phyloP scores from a whole-genome alignment of 2,329 filamentous ascomycete species.

The Hypocrella siamensis region DNA sequence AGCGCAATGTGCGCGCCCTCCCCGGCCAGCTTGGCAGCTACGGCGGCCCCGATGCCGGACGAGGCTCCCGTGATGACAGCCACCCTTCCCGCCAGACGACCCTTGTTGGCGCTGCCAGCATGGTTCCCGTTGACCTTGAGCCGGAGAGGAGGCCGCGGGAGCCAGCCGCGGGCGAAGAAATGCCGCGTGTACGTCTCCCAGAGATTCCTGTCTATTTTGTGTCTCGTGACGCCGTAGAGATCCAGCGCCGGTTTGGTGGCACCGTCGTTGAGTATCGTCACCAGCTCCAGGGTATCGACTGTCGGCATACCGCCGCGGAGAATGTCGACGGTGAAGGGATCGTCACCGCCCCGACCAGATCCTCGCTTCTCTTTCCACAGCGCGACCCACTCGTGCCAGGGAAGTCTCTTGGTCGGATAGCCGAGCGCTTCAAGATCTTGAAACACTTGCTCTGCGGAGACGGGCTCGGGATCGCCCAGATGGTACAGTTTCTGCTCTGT shows the following conservation, averaged over 20 bases:
- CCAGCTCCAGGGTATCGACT: constrained; percentile 52
- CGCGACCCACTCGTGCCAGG: constrained; percentile 59
- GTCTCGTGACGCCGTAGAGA: constrained; percentile 39
- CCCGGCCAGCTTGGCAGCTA: constrained; percentile 49
- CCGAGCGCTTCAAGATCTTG: constrained; percentile 48
- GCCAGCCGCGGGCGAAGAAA: constrained; percentile 68
- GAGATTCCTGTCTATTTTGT: constrained; percentile 53
- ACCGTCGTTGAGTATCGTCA: constrained; percentile 59
- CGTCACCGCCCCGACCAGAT: constrained; percentile 46
- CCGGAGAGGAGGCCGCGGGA: constrained; percentile 43
- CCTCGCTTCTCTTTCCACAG: constrained; percentile 60
- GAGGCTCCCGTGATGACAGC: constrained; percentile 68
- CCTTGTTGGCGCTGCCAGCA: constrained; percentile 22
- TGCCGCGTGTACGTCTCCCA: constrained; percentile 66
- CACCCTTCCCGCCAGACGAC: constrained; percentile 51
- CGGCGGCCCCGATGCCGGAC: constrained; percentile 64
- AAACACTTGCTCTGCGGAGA: constrained; percentile 52
- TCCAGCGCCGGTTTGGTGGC: constrained; percentile 45
- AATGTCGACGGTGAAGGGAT: constrained; percentile 63
- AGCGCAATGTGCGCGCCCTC: constrained; percentile 60
- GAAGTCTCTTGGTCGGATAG: constrained; percentile 49
- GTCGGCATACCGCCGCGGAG: constrained; percentile 69
- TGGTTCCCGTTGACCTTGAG: constrained; percentile 14
- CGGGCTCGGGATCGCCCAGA: constrained; percentile 55
- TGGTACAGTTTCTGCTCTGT: constrained; percentile 54